Conservation (phyloP, 2,329 filamentous ascomycete genomes). For the Trichoderma arundinaceum region DNA sequence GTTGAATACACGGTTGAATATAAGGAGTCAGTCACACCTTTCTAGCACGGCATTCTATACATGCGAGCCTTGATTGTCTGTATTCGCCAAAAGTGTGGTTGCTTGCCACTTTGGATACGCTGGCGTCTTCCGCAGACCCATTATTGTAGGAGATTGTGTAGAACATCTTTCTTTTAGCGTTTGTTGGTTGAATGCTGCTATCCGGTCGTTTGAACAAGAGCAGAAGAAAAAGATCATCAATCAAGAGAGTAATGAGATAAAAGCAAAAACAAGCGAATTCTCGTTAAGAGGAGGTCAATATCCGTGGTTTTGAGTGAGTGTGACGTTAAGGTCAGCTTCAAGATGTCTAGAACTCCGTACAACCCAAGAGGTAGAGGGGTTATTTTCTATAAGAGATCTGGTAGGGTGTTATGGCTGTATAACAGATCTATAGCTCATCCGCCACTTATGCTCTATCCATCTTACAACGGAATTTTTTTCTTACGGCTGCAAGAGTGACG, state of each 20-base stretch:
- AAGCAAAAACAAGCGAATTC: background rate
- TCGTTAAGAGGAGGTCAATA: background rate
- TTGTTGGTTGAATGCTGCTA: background rate
- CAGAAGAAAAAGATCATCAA: background rate
- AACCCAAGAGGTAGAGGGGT: background rate
- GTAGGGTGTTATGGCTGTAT: background rate
- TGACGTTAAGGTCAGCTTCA: background rate
- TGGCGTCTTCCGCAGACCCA: background rate
- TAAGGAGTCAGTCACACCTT: constrained; percentile 1
- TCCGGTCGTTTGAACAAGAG: background rate
- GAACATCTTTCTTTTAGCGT: background rate
- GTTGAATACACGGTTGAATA: background rate
- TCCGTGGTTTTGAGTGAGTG: background rate
- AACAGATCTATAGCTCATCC: background rate
- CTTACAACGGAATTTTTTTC: background rate
- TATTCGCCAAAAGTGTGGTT: constrained; percentile 13
- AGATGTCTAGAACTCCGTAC: background rate
- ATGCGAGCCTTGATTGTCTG: constrained; percentile 19
- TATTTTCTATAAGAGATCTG: constrained; percentile 8
- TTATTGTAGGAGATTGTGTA: constrained; percentile 18
- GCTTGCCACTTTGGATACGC: constrained; percentile 13
- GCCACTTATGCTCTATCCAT: background rate
- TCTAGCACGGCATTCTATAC: constrained; percentile 18
- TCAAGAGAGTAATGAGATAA: background rate
- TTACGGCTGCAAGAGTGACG: background rate